phyloP scores from a whole-genome alignment of 148 eudicot genomes.

The Rhododendron henanense region DNA sequence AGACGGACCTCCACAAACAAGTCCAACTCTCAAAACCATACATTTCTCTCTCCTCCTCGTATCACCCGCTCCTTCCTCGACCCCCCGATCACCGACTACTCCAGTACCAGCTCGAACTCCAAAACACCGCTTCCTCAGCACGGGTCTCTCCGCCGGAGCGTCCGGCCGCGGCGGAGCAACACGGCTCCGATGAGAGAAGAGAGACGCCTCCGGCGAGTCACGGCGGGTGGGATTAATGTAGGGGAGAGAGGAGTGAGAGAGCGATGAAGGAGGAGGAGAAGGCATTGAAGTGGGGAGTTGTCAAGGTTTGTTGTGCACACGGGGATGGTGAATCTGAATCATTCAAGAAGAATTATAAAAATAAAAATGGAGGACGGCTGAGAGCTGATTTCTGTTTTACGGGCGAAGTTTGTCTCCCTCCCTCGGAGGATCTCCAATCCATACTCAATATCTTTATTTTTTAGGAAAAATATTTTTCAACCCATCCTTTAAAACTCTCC shows the following conservation, averaged over 20 bases:
- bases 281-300: neutral
- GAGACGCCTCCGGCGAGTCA: neutral
- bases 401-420: no score
- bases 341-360: no score
- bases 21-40: conserved; percentile 58
- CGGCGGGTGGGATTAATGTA: neutral
- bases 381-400: no score
- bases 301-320: neutral
- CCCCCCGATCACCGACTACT: conserved; percentile 11
- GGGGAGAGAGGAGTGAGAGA: conserved; percentile 3
- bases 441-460: no score
- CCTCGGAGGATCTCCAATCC: no score
- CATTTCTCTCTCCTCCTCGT: conserved; percentile 23
- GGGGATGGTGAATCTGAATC: no score
- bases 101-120: conserved; percentile 11
- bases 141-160: neutral
- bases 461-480: no score
- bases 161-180: neutral
- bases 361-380: no score
- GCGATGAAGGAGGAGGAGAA: conserved; percentile 17
- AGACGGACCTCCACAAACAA: conserved; percentile 90
- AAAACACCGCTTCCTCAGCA: neutral
- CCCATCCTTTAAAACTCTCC: no score
- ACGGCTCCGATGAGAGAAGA: neutral
- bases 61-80: conserved; percentile 14